A percentile compares a stretch with the other conserved stretches of the same genome.
Evolutionary conservation across 2,329 filamentous ascomycete genomes (phyloP).

Genomic region (Whalleya microplaca): DNA sequence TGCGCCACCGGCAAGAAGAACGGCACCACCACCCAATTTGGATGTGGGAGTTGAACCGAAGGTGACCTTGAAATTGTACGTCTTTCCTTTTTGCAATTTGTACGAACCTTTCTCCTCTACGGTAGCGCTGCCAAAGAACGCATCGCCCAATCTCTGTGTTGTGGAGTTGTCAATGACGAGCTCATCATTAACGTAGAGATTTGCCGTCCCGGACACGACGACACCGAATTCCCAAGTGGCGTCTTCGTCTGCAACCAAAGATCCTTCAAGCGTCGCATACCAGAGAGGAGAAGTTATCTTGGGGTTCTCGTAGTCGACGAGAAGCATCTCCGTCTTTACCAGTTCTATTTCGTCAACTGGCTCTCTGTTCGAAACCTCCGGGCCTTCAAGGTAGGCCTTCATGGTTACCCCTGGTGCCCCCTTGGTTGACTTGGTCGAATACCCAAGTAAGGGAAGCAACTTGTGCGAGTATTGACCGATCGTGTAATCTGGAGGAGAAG

Average conservation of each 20-base stretch:
- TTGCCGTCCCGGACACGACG: constrained; percentile 68
- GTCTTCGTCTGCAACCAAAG: constrained; percentile 62
- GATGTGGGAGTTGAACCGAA: constrained; percentile 63
- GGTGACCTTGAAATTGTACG: constrained; percentile 62
- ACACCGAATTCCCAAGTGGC: constrained; percentile 68
- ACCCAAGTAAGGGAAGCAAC: constrained; percentile 62
- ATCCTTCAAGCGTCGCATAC: constrained; percentile 66
- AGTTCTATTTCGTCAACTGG: constrained; percentile 55
- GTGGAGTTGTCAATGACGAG: constrained; percentile 69
- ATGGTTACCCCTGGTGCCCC: constrained; percentile 64
- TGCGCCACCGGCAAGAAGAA: constrained; percentile 61
- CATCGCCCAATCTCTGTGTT: constrained; percentile 63
- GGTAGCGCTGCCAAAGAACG: constrained; percentile 68
- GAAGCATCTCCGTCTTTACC: constrained; percentile 52
- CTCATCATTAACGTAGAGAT: constrained; percentile 64
- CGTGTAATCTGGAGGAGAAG: constrained; percentile 50
- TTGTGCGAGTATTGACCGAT: constrained; percentile 69
- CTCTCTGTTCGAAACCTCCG: constrained; percentile 49
- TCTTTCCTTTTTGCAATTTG: constrained; percentile 60
- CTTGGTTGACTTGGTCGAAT: constrained; percentile 52
- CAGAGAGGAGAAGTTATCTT: constrained; percentile 56
- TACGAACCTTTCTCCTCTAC: constrained; percentile 64
- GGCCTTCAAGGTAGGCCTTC: constrained; percentile 64
- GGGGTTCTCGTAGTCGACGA: constrained; percentile 56
- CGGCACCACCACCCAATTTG: constrained; percentile 53